phyloP scores from a whole-genome alignment of 768 basidiomycete species.

The Hydnum rufescens region DNA sequence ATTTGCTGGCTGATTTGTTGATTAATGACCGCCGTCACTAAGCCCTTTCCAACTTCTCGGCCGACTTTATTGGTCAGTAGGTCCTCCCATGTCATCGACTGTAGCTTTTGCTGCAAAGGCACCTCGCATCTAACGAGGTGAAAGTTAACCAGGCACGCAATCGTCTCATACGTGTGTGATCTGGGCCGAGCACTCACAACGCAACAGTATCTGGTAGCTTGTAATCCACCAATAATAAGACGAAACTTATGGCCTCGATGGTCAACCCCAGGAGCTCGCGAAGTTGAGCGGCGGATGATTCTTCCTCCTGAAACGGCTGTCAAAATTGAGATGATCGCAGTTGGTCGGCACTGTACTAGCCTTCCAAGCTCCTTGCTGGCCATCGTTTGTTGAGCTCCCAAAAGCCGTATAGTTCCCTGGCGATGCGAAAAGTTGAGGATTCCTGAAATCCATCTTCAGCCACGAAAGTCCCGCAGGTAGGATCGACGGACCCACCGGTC shows the following conservation, averaged over 20 bases:
- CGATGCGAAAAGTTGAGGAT: constrained; percentile 71
- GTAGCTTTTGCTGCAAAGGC: constrained; percentile 48
- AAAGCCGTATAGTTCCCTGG: constrained; percentile 43
- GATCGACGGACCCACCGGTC: constrained; percentile 7
- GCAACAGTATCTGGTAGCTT: constrained; percentile 65
- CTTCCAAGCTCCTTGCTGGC: constrained; percentile 66
- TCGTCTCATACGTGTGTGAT: not conserved
- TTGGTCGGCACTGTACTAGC: constrained; percentile 20
- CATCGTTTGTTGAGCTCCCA: constrained; percentile 24
- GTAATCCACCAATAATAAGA: constrained; percentile 83
- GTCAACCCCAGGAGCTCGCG: constrained; percentile 57
- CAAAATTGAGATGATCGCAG: not conserved
- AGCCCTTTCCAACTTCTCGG: constrained; percentile 64
- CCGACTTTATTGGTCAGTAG: constrained; percentile 73
- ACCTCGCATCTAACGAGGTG: constrained; percentile 38
- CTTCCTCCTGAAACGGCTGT: constrained; percentile 42
- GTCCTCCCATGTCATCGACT: constrained; percentile 61
- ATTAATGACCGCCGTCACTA: constrained; percentile 93
- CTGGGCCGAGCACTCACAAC: constrained; percentile 30
- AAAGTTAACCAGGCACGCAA: not conserved
- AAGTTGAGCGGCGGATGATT: constrained; percentile 61
- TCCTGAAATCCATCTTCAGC: constrained; percentile 26
- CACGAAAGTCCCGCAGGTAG: constrained; percentile 16
- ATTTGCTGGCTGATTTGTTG: constrained; percentile 96
- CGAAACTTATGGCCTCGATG: constrained; percentile 86